phyloP scores from a whole-genome alignment of 352 stramenopile genomes.

The Phytophthora lateralis region DNA sequence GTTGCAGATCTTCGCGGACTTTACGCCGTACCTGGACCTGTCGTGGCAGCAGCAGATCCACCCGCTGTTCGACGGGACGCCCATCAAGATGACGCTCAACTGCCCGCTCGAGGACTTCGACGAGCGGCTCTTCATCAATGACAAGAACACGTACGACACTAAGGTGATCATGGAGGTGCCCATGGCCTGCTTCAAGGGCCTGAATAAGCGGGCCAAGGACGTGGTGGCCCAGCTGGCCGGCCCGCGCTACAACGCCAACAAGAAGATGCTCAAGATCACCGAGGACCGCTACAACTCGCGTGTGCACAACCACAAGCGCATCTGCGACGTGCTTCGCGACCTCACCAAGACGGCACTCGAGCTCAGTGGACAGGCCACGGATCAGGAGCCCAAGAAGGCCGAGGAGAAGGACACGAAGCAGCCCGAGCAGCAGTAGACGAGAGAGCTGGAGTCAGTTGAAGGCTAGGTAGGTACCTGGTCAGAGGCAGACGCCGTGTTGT shows the following conservation, averaged over 20 bases:
- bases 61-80: conserved; percentile 65
- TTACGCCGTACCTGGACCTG: conserved; percentile 72
- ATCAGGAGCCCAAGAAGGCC: conserved; percentile 24
- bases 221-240: conserved; percentile 73
- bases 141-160: conserved; percentile 82
- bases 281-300: conserved; percentile 81
- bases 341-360: conserved; percentile 74
- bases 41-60: conserved; percentile 87
- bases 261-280: conserved; percentile 78
- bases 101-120: conserved; percentile 83
- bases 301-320: conserved; percentile 86
- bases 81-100: conserved; percentile 79
- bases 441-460: conserved; percentile 4
- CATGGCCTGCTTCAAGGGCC: conserved; percentile 62
- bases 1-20: conserved; percentile 82
- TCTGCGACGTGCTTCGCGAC: conserved; percentile 83
- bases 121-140: conserved; percentile 79
- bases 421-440: conserved; percentile 8
- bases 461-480: not conserved
- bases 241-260: conserved; percentile 80
- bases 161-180: conserved; percentile 85
- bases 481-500: conserved; percentile 7
- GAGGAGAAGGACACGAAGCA: too few relatives aligned
- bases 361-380: conserved; percentile 48
- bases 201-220: conserved; percentile 53